Evolutionary conservation across 306 rosid species (phyloP).

Genomic region (Canavalia ensiformis): DNA sequence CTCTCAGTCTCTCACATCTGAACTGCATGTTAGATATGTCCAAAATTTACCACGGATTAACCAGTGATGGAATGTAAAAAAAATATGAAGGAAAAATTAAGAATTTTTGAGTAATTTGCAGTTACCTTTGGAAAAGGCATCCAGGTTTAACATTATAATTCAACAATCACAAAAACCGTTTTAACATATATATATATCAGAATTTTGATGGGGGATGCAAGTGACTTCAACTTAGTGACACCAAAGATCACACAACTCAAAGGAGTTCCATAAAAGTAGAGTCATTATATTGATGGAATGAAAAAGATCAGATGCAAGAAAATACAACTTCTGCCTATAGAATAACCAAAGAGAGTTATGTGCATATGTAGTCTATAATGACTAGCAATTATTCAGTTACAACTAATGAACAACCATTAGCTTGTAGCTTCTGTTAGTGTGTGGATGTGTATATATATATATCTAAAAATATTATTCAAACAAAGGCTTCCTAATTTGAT

Average conservation of each 20-base stretch:
- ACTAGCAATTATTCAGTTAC: no score
- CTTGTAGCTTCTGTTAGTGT: no score
- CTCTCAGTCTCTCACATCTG: not conserved
- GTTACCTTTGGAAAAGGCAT: not conserved
- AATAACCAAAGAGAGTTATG: no score
- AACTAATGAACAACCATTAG: no score
- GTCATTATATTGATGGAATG: no score
- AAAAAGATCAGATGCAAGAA: no score
- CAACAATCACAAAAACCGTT: conserved; percentile 13
- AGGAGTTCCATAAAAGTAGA: no score
- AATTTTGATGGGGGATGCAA: no score
- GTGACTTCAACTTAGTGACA: no score
- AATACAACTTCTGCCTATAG: no score
- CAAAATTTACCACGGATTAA: not conserved
- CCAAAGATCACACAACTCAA: no score
- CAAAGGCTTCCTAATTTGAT: not conserved
- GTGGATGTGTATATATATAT: not conserved
- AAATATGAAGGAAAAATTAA: not conserved
- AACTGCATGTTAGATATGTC: conserved; percentile 15
- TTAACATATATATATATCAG: not conserved
- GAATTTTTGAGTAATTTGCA: not conserved
- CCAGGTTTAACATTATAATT: not conserved
- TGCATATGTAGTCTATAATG: no score
- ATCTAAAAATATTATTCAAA: not conserved
- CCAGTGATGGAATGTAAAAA: conserved; percentile 1